Conservation (phyloP, 2,329 filamentous ascomycete species). For the Neonectria punicea region DNA sequence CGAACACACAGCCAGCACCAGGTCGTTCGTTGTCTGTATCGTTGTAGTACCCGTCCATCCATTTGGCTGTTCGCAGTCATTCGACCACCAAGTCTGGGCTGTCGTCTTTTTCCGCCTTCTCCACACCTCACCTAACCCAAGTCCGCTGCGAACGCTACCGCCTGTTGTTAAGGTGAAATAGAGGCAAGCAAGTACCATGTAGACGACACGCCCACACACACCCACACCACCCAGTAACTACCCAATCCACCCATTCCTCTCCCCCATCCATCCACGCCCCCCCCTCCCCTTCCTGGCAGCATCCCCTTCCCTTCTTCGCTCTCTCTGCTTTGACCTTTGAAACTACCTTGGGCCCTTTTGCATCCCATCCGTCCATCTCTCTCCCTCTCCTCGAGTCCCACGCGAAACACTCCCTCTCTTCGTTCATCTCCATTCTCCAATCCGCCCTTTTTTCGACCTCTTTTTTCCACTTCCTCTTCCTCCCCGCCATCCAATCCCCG, state of each 20-base stretch:
- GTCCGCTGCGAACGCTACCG: neutral
- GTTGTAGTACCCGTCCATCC: no score
- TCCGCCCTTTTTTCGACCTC: conserved; percentile 11
- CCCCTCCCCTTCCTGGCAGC: conserved; percentile 2
- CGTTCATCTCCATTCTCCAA: conserved; percentile 24
- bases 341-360: conserved; percentile 21
- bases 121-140: neutral
- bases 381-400: conserved; percentile 20
- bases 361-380: conserved; percentile 22
- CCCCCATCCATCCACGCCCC: conserved; percentile 21
- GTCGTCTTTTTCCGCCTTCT: neutral
- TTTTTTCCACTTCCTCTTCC: conserved; percentile 9
- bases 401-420: conserved; percentile 26
- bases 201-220: conserved; percentile 1
- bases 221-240: conserved; percentile 11
- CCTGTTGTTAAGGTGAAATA: neutral
- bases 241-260: conserved; percentile 10
- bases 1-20: neutral
- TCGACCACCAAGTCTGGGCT: neutral
- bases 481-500: conserved; percentile 15
- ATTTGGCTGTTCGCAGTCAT: neutral
- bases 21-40: neutral
- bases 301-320: conserved; percentile 5
- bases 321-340: conserved; percentile 27
- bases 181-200: neutral